Conservation (phyloP, 805 yeast species). For the Ogataea sp. region DNA sequence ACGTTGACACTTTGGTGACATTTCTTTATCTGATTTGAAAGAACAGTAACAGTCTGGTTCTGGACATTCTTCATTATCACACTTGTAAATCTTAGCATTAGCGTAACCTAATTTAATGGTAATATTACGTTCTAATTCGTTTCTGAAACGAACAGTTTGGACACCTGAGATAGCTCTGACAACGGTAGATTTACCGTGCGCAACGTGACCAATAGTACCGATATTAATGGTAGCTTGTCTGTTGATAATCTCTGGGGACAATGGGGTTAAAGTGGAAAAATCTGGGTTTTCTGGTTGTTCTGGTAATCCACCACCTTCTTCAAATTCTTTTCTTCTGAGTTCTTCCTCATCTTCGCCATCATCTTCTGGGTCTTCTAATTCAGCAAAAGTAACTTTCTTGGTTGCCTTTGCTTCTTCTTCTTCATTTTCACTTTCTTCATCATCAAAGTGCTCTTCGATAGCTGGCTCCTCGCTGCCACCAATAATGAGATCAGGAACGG, state of each 20-base stretch:
- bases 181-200: slow-evolving; percentile 96
- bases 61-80: slow-evolving; percentile 78
- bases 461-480: slow-evolving; percentile 38
- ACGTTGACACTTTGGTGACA: slow-evolving; percentile 84
- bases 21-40: slow-evolving; percentile 90
- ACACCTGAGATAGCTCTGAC: slow-evolving; percentile 99
- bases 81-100: slow-evolving; percentile 94
- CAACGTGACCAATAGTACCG: slow-evolving; percentile 99
- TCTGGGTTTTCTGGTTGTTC: slow-evolving; percentile 92
- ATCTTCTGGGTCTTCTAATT: slow-evolving; percentile 41
- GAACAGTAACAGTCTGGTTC: slow-evolving; percentile 95
- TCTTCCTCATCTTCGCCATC: slow-evolving; percentile 62
- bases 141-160: slow-evolving; percentile 98
- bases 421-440: slow-evolving; percentile 26
- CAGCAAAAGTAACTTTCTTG: slow-evolving; percentile 81
- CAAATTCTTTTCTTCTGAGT: slow-evolving; percentile 74
- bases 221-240: slow-evolving; percentile 99
- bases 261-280: slow-evolving; percentile 70
- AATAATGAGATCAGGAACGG: slow-evolving; percentile 78
- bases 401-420: slow-evolving; percentile 36
- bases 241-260: slow-evolving; percentile 90
- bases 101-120: slow-evolving; percentile 98
- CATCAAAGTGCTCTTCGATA: slow-evolving; percentile 20
- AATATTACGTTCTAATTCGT: slow-evolving; percentile 97
- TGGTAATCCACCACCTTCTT: slow-evolving; percentile 98